Conservation (phyloP, 805 yeast species). For the Pichia deserticola region DNA sequence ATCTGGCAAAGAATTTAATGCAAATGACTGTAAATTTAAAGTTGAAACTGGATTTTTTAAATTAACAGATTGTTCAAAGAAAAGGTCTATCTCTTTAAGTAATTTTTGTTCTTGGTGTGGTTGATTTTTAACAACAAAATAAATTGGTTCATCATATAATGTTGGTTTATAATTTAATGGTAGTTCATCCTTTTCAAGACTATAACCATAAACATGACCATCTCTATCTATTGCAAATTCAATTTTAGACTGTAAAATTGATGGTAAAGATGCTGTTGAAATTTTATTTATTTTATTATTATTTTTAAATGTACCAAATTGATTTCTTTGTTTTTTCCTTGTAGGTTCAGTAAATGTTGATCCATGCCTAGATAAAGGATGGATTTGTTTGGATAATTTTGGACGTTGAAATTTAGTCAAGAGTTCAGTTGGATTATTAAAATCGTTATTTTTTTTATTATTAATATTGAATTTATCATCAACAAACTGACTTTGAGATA, state of each 20-base stretch:
- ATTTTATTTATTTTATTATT: not conserved
- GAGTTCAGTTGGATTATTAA: too few species aligned
- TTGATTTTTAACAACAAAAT: slow-evolving; percentile 23
- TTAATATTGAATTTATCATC: too few species aligned
- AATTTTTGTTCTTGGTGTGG: slow-evolving; percentile 26
- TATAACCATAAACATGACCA: slow-evolving; percentile 30
- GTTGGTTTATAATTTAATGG: slow-evolving; percentile 25
- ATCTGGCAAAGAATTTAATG: slow-evolving; percentile 44
- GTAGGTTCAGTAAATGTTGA: slow-evolving; percentile 16
- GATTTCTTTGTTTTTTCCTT: slow-evolving; percentile 20
- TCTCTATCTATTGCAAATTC: slow-evolving; percentile 45
- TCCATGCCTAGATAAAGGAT: slow-evolving; percentile 12
- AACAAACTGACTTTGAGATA: slow-evolving; percentile 11
- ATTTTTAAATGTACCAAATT: not conserved
- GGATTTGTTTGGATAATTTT: slow-evolving; percentile 11
- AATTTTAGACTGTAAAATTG: slow-evolving; percentile 7
- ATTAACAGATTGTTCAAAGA: slow-evolving; percentile 6
- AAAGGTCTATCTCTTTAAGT: slow-evolving; percentile 29
- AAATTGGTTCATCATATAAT: slow-evolving; percentile 28
- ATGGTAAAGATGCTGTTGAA: slow-evolving; percentile 1
- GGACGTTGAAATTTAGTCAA: slow-evolving; percentile 6
- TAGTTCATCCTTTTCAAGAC: slow-evolving; percentile 22
- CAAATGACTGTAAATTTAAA: slow-evolving; percentile 42
- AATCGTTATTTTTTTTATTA: not conserved
- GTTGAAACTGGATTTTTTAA: slow-evolving; percentile 28